Conservation (phyloP, 768 basidiomycete species). For the Agrocybe chaxingu region DNA sequence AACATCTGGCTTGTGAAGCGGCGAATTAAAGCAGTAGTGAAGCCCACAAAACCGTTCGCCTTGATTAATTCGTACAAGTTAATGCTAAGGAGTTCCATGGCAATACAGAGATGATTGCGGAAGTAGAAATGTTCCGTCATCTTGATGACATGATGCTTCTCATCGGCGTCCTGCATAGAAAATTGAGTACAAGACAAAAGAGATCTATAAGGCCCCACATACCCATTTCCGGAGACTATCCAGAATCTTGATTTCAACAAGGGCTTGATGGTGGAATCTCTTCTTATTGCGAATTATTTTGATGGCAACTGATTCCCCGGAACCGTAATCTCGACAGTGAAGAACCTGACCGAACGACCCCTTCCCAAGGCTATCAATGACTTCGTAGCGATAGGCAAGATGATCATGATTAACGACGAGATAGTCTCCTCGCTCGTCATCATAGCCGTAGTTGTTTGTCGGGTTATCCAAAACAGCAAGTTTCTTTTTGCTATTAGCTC, state of each 20-base stretch:
- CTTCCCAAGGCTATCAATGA: constrained; percentile 90
- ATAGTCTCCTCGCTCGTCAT: constrained; percentile 98
- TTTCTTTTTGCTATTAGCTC: constrained; percentile 81
- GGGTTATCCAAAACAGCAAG: constrained; percentile 67
- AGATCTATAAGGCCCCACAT: constrained; percentile 23
- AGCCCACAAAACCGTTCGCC: constrained; percentile 98
- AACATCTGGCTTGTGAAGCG: constrained; percentile 97
- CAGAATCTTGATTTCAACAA: constrained; percentile 99
- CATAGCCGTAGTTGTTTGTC: constrained; percentile 90
- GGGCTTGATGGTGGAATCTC: constrained; percentile 95
- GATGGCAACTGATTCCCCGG: constrained; percentile 95
- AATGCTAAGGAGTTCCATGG: constrained; percentile 96
- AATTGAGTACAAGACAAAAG: constrained; percentile 1
- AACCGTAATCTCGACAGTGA: constrained; percentile 92
- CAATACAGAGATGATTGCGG: constrained; percentile 95
- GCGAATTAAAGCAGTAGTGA: constrained; percentile 91
- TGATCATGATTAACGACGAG: constrained; percentile 88
- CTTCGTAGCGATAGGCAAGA: constrained; percentile 94
- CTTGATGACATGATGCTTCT: constrained; percentile 95
- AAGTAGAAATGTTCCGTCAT: constrained; percentile 99
- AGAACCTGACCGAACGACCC: constrained; percentile 98
- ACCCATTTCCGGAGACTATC: constrained; percentile 98
- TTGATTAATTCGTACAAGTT: constrained; percentile 99
- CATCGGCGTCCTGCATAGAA: constrained; percentile 77
- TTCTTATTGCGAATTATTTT: constrained; percentile 99